phyloP scores from a whole-genome alignment of 2,329 filamentous ascomycete genomes.

The Neonectria ditissima region DNA sequence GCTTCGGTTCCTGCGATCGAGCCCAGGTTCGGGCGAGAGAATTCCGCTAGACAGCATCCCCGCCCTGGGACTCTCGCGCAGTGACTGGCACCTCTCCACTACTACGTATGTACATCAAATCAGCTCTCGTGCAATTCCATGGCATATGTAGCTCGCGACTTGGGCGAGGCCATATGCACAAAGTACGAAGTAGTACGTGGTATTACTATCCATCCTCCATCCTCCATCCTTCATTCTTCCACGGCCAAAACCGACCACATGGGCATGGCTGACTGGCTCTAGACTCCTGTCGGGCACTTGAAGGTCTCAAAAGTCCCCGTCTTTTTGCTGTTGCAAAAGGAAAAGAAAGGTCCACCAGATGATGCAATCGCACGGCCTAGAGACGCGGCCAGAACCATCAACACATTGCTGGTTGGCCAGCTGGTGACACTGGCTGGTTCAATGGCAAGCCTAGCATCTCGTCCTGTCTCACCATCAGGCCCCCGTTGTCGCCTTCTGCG shows the following conservation, averaged over 20 bases:
- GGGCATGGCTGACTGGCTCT: conserved; percentile 22
- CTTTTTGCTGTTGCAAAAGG: conserved; percentile 30
- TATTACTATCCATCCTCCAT: neutral
- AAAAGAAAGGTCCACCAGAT: conserved; percentile 37
- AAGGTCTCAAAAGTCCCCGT: conserved; percentile 29
- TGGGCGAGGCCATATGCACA: conserved; percentile 6
- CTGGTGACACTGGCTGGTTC: conserved; percentile 34
- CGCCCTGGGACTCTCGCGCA: conserved; percentile 30
- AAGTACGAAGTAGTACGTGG: conserved; percentile 6
- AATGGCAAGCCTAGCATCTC: conserved; percentile 35
- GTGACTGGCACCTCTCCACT: conserved; percentile 38
- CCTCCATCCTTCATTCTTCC: conserved; percentile 8
- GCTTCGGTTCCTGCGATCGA: conserved; percentile 6
- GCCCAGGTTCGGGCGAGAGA: conserved; percentile 3
- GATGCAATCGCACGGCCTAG: conserved; percentile 41
- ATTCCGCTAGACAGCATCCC: conserved; percentile 19
- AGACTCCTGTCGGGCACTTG: conserved; percentile 18
- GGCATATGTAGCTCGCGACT: conserved; percentile 3
- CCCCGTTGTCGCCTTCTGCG: conserved; percentile 31
- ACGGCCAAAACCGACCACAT: conserved; percentile 24
- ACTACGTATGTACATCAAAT: too few relatives aligned
- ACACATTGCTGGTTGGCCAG: conserved; percentile 36
- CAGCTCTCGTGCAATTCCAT: conserved; percentile 33
- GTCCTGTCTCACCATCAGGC: conserved; percentile 40
- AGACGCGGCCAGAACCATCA: conserved; percentile 32